phyloP scores from a whole-genome alignment of 2,329 filamentous ascomycete species.

The Penicillium frequentans region DNA sequence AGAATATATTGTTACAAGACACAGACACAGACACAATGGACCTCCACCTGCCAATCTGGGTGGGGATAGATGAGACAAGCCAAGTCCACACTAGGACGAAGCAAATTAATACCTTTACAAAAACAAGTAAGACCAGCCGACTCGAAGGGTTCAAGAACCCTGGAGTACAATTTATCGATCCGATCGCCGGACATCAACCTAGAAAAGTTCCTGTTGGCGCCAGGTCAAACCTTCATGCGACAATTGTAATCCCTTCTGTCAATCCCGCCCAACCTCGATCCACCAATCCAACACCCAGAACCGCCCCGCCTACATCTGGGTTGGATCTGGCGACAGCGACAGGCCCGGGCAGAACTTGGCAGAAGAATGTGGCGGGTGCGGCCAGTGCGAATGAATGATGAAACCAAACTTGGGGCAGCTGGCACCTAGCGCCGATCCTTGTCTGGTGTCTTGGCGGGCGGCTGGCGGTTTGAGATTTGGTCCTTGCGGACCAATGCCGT shows the following conservation, averaged over 20 bases:
- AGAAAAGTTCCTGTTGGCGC: background rate
- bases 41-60: slow-evolving; percentile 6
- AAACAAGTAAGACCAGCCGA: slow-evolving; percentile 14
- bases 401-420: slow-evolving; percentile 9
- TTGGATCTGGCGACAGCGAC: slow-evolving; percentile 7
- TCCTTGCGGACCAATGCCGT: slow-evolving; percentile 16
- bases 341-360: slow-evolving; percentile 5
- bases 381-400: slow-evolving; percentile 16
- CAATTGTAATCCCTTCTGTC: background rate
- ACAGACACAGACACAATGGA: slow-evolving; percentile 4
- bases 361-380: slow-evolving; percentile 2
- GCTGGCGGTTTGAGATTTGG: slow-evolving; percentile 17
- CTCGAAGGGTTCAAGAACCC: background rate
- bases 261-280: background rate
- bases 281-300: background rate
- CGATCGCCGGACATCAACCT: background rate
- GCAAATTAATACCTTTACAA: slow-evolving; percentile 12
- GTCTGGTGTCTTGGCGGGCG: slow-evolving; percentile 2
- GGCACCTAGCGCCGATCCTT: slow-evolving; percentile 14
- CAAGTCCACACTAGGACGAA: slow-evolving; percentile 8
- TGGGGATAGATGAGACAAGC: slow-evolving; percentile 19
- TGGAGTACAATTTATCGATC: background rate
- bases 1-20: slow-evolving; percentile 1
- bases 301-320: background rate
- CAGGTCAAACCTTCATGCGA: background rate